phyloP scores from a whole-genome alignment of 192 early-diverging fungal genomes.

The Neocallimastix lanati region DNA sequence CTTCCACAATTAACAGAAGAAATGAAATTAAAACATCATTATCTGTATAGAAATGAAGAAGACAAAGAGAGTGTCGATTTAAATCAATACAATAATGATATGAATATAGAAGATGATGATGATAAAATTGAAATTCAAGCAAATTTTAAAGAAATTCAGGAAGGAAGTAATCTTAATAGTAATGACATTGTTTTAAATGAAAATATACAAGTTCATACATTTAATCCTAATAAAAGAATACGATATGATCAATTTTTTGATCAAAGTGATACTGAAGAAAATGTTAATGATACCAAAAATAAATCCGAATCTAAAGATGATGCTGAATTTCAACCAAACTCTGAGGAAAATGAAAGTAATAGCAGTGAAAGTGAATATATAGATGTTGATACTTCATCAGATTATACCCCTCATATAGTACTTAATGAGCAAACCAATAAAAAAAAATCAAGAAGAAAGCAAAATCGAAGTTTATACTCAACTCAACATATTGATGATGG shows the following conservation, averaged over 20 bases:
- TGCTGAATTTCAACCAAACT: not conserved
- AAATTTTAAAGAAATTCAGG: not conserved
- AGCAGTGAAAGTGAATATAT: not conserved
- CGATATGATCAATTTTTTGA: not conserved
- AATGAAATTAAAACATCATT: not conserved
- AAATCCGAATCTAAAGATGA: not conserved
- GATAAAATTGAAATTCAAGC: not conserved
- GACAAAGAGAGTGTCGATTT: no score
- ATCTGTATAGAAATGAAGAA: not conserved
- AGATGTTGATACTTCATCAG: not conserved
- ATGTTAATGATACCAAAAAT: not conserved
- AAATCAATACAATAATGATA: not conserved
- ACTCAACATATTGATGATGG: not conserved
- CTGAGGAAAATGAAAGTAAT: not conserved
- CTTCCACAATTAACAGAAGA: not conserved
- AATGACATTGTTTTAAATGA: not conserved
- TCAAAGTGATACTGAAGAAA: not conserved
- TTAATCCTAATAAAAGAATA: not conserved
- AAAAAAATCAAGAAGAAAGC: not conserved
- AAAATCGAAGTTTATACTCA: not conserved
- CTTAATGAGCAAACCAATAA: not conserved
- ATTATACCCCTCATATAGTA: not conserved
- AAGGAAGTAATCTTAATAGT: not conserved
- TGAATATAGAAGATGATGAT: not conserved
- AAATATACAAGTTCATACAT: not conserved